A percentile compares a stretch with the other conserved stretches of the same genome.
Conservation (phyloP, 2,329 filamentous ascomycete genomes). For the Colletotrichum costaricense region DNA sequence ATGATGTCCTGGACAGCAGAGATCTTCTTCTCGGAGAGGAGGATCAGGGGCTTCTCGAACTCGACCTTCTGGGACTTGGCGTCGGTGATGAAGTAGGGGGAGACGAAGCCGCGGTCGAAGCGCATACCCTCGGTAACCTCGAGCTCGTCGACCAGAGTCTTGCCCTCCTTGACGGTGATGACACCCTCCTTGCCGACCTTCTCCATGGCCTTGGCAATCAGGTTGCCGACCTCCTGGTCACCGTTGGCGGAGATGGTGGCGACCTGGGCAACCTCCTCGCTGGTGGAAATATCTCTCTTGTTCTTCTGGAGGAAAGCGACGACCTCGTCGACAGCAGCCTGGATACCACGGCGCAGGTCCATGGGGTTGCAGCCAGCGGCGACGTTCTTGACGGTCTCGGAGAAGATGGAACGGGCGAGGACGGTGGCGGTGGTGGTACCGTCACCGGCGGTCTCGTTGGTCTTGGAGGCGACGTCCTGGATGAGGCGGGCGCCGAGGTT, state of each 20-base stretch:
- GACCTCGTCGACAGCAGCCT: conserved; percentile 94
- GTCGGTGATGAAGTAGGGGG: conserved; percentile 99
- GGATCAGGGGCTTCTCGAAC: conserved; percentile 98
- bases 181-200: conserved; percentile 99
- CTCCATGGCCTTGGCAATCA: conserved; percentile 99
- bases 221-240: conserved; percentile 91
- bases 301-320: conserved; percentile 95
- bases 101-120: conserved; percentile 98
- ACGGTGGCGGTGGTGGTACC: conserved; percentile 98
- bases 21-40: conserved; percentile 99
- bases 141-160: conserved; percentile 97
- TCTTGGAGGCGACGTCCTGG: conserved; percentile 99
- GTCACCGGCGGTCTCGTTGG: conserved; percentile 98
- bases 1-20: conserved; percentile 99
- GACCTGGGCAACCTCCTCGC: conserved; percentile 96
- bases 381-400: conserved; percentile 99
- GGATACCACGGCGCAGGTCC: conserved; percentile 96
- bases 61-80: conserved; percentile 98
- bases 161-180: conserved; percentile 99
- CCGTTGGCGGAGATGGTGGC: conserved; percentile 99
- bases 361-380: conserved; percentile 99
- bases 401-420: conserved; percentile 97
- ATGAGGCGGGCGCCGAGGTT: conserved; percentile 97
- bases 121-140: conserved; percentile 99
- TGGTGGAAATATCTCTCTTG: conserved; percentile 98